Base-by-base conservation (phyloP, 2,329 filamentous ascomycete species). In the Thelonectria blattea region DNA sequence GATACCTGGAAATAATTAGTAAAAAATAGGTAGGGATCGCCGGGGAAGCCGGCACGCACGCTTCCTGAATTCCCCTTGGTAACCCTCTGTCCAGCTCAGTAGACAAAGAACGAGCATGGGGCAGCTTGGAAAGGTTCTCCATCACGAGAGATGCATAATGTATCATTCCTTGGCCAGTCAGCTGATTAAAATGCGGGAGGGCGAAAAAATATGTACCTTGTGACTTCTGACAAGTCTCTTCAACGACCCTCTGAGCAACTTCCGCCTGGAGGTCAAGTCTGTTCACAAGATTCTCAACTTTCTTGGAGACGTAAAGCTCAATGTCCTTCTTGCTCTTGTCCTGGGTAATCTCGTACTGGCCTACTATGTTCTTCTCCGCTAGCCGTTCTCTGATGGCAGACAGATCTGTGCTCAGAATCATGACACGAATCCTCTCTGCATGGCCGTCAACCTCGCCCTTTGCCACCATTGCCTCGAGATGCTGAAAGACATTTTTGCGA, bases 141-240 rank as follows among this genome's bases (percentile, higher is more conserved):
- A 72, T 66, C 2, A 70, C 69, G 1, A 78, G 68, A 14, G 61
- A 60, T 1, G 70, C 74, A 39, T 71, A 76, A 3, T 77, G 63
- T 49, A 77, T 75, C 57, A 75, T 71, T 1, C 73, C 68, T 76
- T 54, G 1, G 15, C 12, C 8, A 12, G 10, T 32, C 2, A 43
- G 15, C 6, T 11, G 4, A n/a, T 18, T 8, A 7, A 49, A 15
- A 1, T 10, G 12, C 5, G 15, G 8, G 27, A 10, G 9, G 27
- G 27, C 27, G 27, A 30, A 30, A 30, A 4, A 18, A n/a, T n/a
- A n/a, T n/a, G 5, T 53, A 59, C 56, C 56, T 5, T 50, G 17
- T 8, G 56, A 49, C 8, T 53, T 59, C 8, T 30, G 0, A 14
- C 18, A 65, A 12, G 43, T 53, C 17, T 32, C 15, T 2, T 3